Percentiles rank a stretch among this genome's conserved stretches.
Evolutionary conservation across 2,329 filamentous ascomycete species (phyloP).

Genomic region (Plenodomus biglobosus): DNA sequence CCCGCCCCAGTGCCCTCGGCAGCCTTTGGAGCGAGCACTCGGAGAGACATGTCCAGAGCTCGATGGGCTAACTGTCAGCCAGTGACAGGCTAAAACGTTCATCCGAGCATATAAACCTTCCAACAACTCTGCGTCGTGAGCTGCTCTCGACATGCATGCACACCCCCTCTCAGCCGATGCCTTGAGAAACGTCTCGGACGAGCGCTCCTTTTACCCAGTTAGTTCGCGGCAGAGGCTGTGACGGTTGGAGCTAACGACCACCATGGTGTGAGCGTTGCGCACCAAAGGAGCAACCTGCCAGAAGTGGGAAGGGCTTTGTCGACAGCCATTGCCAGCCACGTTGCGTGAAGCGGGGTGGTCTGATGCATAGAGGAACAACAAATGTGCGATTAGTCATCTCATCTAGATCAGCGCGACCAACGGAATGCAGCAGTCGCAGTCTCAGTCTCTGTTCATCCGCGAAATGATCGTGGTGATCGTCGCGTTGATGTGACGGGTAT

Average conservation of each 20-base stretch:
- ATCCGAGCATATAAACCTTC: background rate
- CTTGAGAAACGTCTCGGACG: constrained; percentile 24
- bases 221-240: too few relatives aligned
- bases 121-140: background rate
- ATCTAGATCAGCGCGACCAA: constrained; percentile 3
- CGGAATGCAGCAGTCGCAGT: background rate
- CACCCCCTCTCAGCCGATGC: constrained; percentile 20
- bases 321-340: background rate
- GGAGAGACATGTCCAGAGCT: constrained; percentile 2
- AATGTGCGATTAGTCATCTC: background rate
- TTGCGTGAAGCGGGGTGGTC: constrained; percentile 7
- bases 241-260: too few relatives aligned
- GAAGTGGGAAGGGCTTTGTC: constrained; percentile 7
- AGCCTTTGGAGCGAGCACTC: constrained; percentile 43
- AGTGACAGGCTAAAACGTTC: constrained; percentile 7
- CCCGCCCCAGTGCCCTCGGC: constrained; percentile 27
- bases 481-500: constrained; percentile 2
- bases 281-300: constrained; percentile 21
- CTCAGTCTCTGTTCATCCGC: too few relatives aligned
- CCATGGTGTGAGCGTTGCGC: constrained; percentile 25
- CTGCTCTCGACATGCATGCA: constrained; percentile 1
- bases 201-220: constrained; percentile 34
- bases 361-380: constrained; percentile 3
- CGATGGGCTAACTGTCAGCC: constrained; percentile 1
- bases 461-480: constrained; percentile 4